Conservation (phyloP, 345 rosid species). For the Toxicodendron radicans region DNA sequence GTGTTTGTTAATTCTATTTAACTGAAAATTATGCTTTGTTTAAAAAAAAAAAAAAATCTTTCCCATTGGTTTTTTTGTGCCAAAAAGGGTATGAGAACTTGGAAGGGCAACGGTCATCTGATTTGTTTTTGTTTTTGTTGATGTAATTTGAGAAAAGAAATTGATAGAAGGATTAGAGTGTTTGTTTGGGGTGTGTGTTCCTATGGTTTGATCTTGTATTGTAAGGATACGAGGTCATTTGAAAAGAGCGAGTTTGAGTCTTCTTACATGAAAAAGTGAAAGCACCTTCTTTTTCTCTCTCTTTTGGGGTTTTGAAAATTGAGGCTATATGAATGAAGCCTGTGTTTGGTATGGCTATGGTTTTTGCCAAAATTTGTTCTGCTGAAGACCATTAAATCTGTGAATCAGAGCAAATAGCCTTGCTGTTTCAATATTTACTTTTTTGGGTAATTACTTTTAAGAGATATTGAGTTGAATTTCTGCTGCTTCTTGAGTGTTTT, state of each 20-base stretch:
- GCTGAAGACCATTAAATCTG: neutral
- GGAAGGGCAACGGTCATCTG: neutral
- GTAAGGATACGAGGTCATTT: neutral
- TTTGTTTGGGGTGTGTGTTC: neutral
- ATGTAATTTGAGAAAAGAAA: neutral
- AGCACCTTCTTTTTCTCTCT: neutral
- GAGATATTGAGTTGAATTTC: neutral
- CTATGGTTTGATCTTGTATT: constrained; percentile 4
- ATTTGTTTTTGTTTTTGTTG: neutral
- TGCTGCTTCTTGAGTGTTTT: neutral
- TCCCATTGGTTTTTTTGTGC: neutral
- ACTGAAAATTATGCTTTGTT: neutral
- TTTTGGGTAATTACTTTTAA: neutral
- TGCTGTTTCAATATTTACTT: neutral
- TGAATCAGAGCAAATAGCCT: neutral
- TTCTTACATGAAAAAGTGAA: neutral
- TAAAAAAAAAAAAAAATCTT: no score
- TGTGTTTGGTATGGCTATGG: neutral
- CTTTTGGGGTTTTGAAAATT: neutral
- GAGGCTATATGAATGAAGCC: neutral
- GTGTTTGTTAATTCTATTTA: no score
- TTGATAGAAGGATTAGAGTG: neutral
- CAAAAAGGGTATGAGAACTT: neutral
- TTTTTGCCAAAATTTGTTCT: neutral
- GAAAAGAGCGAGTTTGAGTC: neutral